Evolutionary conservation across 1,139 yeast genomes (phyloP).

Genomic region (Yamadazyma oceani): DNA sequence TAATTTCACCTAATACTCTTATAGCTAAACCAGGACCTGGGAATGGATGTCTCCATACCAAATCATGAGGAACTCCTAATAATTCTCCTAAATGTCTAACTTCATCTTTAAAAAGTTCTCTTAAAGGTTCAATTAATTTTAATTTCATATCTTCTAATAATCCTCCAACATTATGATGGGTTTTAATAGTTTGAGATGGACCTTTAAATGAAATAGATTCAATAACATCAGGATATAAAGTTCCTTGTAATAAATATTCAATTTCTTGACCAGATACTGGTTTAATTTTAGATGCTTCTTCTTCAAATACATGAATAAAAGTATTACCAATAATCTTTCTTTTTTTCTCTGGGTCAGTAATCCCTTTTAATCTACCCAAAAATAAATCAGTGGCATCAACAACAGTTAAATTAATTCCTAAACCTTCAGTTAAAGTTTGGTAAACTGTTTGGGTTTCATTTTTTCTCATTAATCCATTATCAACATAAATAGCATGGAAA

Average conservation of each 20-base stretch:
- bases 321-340: constrained; percentile 98
- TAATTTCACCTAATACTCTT: constrained; percentile 95
- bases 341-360: constrained; percentile 98
- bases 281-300: constrained; percentile 88
- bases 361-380: constrained; percentile 81
- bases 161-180: constrained; percentile 99
- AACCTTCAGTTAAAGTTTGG: constrained; percentile 85
- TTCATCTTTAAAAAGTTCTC: constrained; percentile 98
- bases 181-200: constrained; percentile 98
- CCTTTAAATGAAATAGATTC: constrained; percentile 99
- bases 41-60: constrained; percentile 99
- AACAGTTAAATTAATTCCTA: constrained; percentile 92
- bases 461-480: constrained; percentile 95
- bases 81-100: constrained; percentile 95
- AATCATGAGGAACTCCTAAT: constrained; percentile 92
- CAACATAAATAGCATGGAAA: constrained; percentile 97
- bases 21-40: constrained; percentile 99
- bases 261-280: constrained; percentile 89
- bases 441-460: constrained; percentile 89
- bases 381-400: constrained; percentile 93
- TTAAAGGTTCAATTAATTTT: constrained; percentile 95
- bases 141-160: constrained; percentile 96
- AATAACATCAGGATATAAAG: constrained; percentile 96
- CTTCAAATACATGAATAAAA: constrained; percentile 94
- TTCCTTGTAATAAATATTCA: constrained; percentile 94